Conservation (phyloP, 1,139 yeast genomes). For the Hyphopichia wangnamkhiaoensis region DNA sequence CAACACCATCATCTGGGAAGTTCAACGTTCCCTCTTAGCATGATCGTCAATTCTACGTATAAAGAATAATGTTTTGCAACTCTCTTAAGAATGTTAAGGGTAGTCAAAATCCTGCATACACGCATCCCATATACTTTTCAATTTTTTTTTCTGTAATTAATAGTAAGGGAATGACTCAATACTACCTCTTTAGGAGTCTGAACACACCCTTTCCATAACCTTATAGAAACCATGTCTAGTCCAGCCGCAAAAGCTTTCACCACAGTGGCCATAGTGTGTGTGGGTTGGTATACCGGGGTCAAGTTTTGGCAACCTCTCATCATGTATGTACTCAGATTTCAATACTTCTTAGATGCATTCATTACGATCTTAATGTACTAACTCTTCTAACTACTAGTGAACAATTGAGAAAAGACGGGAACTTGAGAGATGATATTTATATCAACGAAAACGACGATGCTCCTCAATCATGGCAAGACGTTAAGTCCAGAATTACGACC, state of each 20-base stretch:
- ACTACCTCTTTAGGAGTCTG: no score
- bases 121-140: no score
- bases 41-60: no score
- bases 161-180: no score
- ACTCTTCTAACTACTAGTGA: conserved; percentile 43
- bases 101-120: no score
- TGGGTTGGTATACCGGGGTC: conserved; percentile 54
- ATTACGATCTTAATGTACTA: not conserved
- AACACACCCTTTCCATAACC: no score
- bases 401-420: conserved; percentile 66
- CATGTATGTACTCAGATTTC: conserved; percentile 64
- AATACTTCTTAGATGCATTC: no score
- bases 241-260: conserved; percentile 25
- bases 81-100: no score
- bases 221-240: conserved; percentile 30
- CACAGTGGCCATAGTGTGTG: conserved; percentile 32
- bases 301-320: conserved; percentile 75
- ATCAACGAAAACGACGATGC: conserved; percentile 46
- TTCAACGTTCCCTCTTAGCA: no score
- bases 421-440: conserved; percentile 57
- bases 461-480: conserved; percentile 43
- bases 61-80: no score
- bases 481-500: conserved; percentile 27
- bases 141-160: no score
- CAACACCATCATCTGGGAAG: no score